A percentile compares a stretch with the other conserved stretches of the same genome.
These are phyloP conservation scores for Ascochyta rabiei DNA, from an alignment of 2,329 filamentous ascomycete species.

Conservation along the genomic window DNA sequence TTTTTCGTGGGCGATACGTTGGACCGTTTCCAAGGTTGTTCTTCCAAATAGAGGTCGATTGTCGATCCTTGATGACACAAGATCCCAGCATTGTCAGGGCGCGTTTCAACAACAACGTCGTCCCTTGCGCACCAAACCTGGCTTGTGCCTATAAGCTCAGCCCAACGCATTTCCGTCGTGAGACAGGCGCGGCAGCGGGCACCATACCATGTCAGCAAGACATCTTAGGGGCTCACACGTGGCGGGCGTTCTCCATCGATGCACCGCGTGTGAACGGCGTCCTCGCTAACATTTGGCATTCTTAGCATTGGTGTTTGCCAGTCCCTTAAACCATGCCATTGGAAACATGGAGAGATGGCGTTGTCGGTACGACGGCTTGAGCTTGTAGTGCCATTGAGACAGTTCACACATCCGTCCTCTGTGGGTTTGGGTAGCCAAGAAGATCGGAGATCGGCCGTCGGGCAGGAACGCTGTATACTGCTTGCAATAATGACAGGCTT, in stretches of 20 bases:
- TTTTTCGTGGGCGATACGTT: not conserved
- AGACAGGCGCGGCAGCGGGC: conserved; percentile 1
- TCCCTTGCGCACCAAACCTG: conserved; percentile 2
- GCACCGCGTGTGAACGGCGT: conserved; percentile 1
- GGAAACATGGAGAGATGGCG: not conserved
- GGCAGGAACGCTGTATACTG: not conserved
- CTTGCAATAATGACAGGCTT: not conserved
- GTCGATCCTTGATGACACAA: not conserved
- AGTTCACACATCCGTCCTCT: not conserved
- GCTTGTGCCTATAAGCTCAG: not conserved
- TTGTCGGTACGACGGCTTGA: not conserved
- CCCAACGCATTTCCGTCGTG: not conserved
- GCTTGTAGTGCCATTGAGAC: not conserved
- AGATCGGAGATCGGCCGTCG: not conserved
- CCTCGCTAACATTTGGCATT: not conserved
- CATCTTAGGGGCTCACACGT: conserved; percentile 2
- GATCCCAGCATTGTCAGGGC: not conserved
- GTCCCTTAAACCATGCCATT: not conserved
- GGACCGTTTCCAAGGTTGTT: not conserved
- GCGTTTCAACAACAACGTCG: conserved; percentile 8
- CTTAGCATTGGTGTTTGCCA: not conserved
- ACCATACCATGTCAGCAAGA: not conserved
- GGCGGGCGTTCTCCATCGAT: not conserved
- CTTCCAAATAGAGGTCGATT: not conserved
- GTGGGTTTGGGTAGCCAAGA: not conserved